Evolutionary conservation across 257 asterid genomes (phyloP).

Genomic region (Cordia subcordata): DNA sequence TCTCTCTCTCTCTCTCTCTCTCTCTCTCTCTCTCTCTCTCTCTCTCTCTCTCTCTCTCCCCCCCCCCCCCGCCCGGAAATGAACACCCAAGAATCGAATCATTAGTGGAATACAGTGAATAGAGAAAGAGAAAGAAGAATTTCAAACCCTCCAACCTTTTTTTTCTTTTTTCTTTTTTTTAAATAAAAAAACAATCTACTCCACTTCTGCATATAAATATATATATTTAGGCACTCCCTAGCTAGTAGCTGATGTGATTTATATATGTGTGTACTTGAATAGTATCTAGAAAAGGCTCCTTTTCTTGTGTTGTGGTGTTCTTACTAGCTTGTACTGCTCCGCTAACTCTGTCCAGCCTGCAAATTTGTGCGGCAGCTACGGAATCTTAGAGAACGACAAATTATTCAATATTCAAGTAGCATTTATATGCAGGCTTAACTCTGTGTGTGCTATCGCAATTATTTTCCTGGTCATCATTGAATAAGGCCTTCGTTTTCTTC

Average conservation of each 20-base stretch:
- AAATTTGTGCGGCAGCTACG: not conserved
- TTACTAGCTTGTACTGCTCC: not conserved
- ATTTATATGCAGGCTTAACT: not conserved
- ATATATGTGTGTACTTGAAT: slow-evolving; percentile 8
- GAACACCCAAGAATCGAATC: slow-evolving; percentile 21
- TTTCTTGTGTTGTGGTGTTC: not conserved
- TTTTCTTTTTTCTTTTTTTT: too few relatives aligned
- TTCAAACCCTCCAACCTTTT: slow-evolving; percentile 15
- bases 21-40: slow-evolving; percentile 15
- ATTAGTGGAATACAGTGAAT: slow-evolving; percentile 32
- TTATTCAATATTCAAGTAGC: not conserved
- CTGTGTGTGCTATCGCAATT: too few relatives aligned
- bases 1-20: slow-evolving; percentile 16
- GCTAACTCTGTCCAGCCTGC: slow-evolving; percentile 1
- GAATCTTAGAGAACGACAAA: not conserved
- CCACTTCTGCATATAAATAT: not conserved
- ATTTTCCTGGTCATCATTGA: too few relatives aligned
- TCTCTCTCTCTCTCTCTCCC: slow-evolving; percentile 17
- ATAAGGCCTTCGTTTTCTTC: too few relatives aligned
- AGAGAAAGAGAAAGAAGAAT: slow-evolving; percentile 16
- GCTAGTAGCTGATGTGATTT: not conserved
- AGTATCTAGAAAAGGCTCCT: slow-evolving; percentile 9
- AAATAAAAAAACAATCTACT: not conserved
- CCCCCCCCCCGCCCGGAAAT: too few relatives aligned
- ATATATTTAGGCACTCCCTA: slow-evolving; percentile 16